Percentiles rank a stretch among this genome's conserved stretches.
Conservation (phyloP, 768 basidiomycete species). For the Boletus tomentosulus region DNA sequence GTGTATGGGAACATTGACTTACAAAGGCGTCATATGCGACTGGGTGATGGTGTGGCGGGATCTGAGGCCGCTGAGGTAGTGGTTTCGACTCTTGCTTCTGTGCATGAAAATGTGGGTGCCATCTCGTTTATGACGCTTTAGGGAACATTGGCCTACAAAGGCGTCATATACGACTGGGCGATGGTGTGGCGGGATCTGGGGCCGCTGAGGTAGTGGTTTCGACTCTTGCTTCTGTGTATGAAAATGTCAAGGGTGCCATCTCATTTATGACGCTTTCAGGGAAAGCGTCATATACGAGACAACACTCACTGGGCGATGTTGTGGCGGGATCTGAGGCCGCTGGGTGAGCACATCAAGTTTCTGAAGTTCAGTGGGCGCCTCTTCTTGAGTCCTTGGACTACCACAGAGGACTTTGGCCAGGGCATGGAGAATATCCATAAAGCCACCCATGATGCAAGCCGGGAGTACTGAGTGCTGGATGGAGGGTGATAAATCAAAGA, state of each 20-base stretch:
- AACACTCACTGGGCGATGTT: conserved; percentile 15
- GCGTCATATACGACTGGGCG: conserved; percentile 9
- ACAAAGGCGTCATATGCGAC: background rate
- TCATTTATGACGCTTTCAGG: conserved; percentile 1
- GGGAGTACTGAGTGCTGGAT: background rate
- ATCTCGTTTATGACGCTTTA: conserved; percentile 4
- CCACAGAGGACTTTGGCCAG: conserved; percentile 24
- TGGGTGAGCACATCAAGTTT: too few relatives aligned
- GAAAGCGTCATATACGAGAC: background rate
- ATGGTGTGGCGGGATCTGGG: conserved; percentile 1
- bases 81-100: conserved; percentile 16
- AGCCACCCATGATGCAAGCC: conserved; percentile 16
- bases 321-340: background rate
- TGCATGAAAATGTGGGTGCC: background rate
- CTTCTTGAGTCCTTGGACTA: conserved; percentile 13
- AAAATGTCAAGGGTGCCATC: background rate
- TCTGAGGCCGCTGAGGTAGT: background rate
- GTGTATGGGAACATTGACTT: too few relatives aligned
- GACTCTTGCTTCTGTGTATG: conserved; percentile 10
- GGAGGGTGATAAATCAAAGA: background rate
- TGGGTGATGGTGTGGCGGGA: too few relatives aligned
- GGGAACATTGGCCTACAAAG: background rate
- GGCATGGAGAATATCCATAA: conserved; percentile 25
- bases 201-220: conserved; percentile 10
- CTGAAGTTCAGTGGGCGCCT: conserved; percentile 1